Evolutionary conservation across 768 basidiomycete genomes (phyloP).

Genomic region (Phaeotremella fagi): DNA sequence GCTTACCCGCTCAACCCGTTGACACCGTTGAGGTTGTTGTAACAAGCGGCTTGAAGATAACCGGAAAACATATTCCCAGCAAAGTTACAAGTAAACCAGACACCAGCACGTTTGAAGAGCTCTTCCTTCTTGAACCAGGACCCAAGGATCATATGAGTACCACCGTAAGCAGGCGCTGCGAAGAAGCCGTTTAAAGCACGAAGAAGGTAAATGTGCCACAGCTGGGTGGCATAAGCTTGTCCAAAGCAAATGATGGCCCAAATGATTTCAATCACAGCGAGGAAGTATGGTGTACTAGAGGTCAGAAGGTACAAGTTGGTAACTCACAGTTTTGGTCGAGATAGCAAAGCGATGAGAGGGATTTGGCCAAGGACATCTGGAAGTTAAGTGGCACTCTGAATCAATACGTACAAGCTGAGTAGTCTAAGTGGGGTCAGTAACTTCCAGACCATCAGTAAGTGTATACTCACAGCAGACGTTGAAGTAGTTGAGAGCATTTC

Average conservation of each 20-base stretch:
- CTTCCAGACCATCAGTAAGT: background rate
- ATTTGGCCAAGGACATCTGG: constrained; percentile 28
- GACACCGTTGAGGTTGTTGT: constrained; percentile 18
- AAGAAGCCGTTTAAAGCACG: constrained; percentile 39
- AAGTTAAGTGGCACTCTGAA: background rate
- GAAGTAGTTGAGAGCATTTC: constrained; percentile 29
- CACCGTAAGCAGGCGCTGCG: constrained; percentile 33
- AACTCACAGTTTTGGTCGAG: constrained; percentile 17
- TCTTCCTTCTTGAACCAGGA: constrained; percentile 20
- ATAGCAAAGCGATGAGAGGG: constrained; percentile 25
- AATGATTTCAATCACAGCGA: constrained; percentile 21
- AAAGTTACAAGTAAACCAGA: constrained; percentile 13
- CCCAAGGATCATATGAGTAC: constrained; percentile 30
- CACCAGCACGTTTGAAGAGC: constrained; percentile 18
- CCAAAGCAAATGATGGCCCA: constrained; percentile 29
- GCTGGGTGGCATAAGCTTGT: constrained; percentile 12
- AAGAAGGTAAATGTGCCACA: constrained; percentile 30
- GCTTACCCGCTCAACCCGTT: constrained; percentile 48
- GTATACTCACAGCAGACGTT: constrained; percentile 19
- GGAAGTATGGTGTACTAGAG: constrained; percentile 19
- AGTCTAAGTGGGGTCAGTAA: background rate
- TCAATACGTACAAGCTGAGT: constrained; percentile 6
- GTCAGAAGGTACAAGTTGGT: background rate
- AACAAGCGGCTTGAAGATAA: constrained; percentile 51
- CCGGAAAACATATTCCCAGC: constrained; percentile 62